Conservation (phyloP, 2,329 filamentous ascomycete genomes). For the Salinomyces thailandicus region DNA sequence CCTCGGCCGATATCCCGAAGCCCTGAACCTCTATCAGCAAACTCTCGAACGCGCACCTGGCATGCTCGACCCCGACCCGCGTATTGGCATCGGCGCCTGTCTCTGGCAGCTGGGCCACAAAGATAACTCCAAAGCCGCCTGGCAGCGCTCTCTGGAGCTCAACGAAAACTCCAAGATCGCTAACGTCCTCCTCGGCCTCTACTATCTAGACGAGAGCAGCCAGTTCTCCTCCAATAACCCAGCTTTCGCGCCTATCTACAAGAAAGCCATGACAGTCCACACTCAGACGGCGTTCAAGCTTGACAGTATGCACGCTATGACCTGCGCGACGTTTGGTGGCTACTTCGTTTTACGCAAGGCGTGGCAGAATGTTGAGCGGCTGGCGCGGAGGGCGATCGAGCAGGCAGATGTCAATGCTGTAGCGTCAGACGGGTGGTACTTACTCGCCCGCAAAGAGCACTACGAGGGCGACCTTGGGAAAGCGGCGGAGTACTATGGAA, state of each 20-base stretch:
- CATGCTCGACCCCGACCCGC: conserved; percentile 82
- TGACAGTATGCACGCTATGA: conserved; percentile 81
- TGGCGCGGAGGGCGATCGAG: conserved; percentile 89
- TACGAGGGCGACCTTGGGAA: conserved; percentile 63
- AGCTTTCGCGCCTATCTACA: conserved; percentile 75
- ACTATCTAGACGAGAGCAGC: conserved; percentile 78
- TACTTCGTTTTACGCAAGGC: conserved; percentile 82
- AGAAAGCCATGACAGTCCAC: conserved; percentile 87
- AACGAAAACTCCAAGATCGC: conserved; percentile 78
- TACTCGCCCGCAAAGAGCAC: conserved; percentile 85
- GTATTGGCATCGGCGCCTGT: conserved; percentile 92
- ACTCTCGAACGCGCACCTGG: conserved; percentile 77
- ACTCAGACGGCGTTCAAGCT: conserved; percentile 89
- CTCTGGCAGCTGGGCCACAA: conserved; percentile 95
- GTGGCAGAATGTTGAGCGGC: conserved; percentile 68
- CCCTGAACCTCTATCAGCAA: conserved; percentile 75
- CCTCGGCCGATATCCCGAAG: conserved; percentile 73
- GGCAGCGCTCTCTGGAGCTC: conserved; percentile 78
- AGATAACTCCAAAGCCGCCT: conserved; percentile 80
- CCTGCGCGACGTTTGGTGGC: conserved; percentile 78
- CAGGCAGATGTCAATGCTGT: conserved; percentile 93
- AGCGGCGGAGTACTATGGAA: conserved; percentile 76
- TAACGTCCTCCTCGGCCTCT: conserved; percentile 79
- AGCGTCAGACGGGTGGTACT: conserved; percentile 94
- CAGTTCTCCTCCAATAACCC: conserved; percentile 74